A percentile compares a stretch with the other conserved stretches of the same genome.
Evolutionary conservation across 1,139 yeast genomes (phyloP).

Genomic region (Zhuliangozyma blackwelliae): DNA sequence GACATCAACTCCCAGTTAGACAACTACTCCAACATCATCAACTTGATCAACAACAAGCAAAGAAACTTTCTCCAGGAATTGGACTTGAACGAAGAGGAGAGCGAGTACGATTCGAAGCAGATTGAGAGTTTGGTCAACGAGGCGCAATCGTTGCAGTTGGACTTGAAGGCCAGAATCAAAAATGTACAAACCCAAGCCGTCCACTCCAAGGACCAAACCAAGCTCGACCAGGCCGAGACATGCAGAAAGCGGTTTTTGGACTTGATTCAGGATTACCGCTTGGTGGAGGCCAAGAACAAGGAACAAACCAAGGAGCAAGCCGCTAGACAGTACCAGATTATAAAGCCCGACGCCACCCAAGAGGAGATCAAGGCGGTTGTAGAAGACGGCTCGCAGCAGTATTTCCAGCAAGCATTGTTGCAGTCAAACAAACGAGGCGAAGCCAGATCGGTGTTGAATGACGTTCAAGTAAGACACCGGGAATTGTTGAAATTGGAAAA

Average conservation of each 20-base stretch:
- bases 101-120: slow-evolving; percentile 67
- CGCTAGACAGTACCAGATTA: slow-evolving; percentile 87
- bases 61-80: slow-evolving; percentile 76
- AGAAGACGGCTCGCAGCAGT: slow-evolving; percentile 83
- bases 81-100: slow-evolving; percentile 70
- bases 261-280: slow-evolving; percentile 80
- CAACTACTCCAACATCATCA: slow-evolving; percentile 72
- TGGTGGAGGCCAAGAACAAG: slow-evolving; percentile 81
- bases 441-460: slow-evolving; percentile 91
- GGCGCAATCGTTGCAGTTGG: slow-evolving; percentile 72
- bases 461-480: slow-evolving; percentile 94
- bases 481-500: slow-evolving; percentile 93
- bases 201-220: slow-evolving; percentile 70
- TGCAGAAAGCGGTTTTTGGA: slow-evolving; percentile 81
- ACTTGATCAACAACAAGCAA: slow-evolving; percentile 78
- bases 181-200: slow-evolving; percentile 56
- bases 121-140: slow-evolving; percentile 75
- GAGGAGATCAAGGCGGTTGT: slow-evolving; percentile 80
- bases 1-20: slow-evolving; percentile 76
- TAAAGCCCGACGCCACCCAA: slow-evolving; percentile 88
- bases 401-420: slow-evolving; percentile 89
- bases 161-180: slow-evolving; percentile 73
- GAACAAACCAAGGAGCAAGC: slow-evolving; percentile 85
- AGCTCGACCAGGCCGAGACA: slow-evolving; percentile 87
- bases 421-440: slow-evolving; percentile 94